A percentile compares a stretch with the other conserved stretches of the same genome.
These are phyloP conservation scores for Deuterostichococcus epilithicus DNA, from an alignment of 139 green algal genomes.

Conservation along the genomic window DNA sequence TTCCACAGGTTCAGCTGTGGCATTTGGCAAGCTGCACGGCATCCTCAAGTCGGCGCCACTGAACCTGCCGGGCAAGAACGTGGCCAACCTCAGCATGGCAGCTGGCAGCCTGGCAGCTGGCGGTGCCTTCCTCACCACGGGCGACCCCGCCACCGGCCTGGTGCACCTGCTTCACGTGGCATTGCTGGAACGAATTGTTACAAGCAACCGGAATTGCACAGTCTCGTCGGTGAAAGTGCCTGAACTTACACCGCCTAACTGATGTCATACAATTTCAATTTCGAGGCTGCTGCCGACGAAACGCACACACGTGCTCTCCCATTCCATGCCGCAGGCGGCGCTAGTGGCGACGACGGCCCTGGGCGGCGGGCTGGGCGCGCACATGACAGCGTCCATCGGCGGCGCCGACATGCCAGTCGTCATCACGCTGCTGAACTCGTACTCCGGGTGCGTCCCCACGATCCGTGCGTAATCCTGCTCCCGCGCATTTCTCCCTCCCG, in stretches of 20 bases:
- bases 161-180: not conserved
- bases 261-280: too few species aligned
- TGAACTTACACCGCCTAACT: too few species aligned
- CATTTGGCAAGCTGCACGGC: slow-evolving; percentile 89
- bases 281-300: too few species aligned
- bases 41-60: slow-evolving; percentile 60
- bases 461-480: not conserved
- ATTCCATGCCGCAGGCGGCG: slow-evolving; percentile 8
- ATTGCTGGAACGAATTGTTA: too few species aligned
- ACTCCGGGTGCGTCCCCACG: slow-evolving; percentile 28
- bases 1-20: slow-evolving; percentile 57
- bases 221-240: too few species aligned
- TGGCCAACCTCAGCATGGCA: slow-evolving; percentile 58
- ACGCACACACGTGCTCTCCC: too few species aligned
- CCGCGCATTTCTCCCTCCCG: not conserved
- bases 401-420: slow-evolving; percentile 89
- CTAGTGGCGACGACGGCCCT: slow-evolving; percentile 55
- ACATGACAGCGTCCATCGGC: slow-evolving; percentile 86
- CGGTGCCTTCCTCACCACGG: slow-evolving; percentile 43
- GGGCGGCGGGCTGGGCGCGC: slow-evolving; percentile 66
- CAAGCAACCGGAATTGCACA: too few species aligned
- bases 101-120: slow-evolving; percentile 48
- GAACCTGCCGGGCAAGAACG: slow-evolving; percentile 74
- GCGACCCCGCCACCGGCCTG: slow-evolving; percentile 38
- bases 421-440: slow-evolving; percentile 87